Conservation (phyloP, 805 yeast genomes). For the Myxozyma geophila region DNA sequence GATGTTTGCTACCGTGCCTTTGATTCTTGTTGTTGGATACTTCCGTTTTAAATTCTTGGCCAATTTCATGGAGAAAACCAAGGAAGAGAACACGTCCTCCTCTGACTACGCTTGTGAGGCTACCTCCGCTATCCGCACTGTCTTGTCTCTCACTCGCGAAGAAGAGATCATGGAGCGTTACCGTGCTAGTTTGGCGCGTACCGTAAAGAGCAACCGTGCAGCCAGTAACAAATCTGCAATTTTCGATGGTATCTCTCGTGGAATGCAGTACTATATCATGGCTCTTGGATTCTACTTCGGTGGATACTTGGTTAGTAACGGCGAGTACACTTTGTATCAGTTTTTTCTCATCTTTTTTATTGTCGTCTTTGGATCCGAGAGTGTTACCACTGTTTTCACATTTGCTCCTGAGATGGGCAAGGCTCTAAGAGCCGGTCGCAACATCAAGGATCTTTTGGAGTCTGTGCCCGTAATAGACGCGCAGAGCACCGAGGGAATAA, state of each 20-base stretch:
- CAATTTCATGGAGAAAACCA: conserved; percentile 45
- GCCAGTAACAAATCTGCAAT: conserved; percentile 40
- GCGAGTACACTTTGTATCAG: conserved; percentile 42
- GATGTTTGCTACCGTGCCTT: conserved; percentile 45
- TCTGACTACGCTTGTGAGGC: conserved; percentile 50
- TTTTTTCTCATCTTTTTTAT: conserved; percentile 50
- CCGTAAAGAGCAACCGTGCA: conserved; percentile 45
- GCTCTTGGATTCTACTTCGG: conserved; percentile 54
- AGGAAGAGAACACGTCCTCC: conserved; percentile 46
- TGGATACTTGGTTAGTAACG: conserved; percentile 44
- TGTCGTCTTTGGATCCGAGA: conserved; percentile 50
- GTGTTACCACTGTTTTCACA: conserved; percentile 49
- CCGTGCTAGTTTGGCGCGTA: conserved; percentile 27
- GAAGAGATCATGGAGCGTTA: conserved; percentile 47
- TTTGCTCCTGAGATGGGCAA: conserved; percentile 53
- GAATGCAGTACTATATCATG: conserved; percentile 49
- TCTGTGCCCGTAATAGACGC: conserved; percentile 46
- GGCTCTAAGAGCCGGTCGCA: conserved; percentile 48
- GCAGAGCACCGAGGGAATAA: conserved; percentile 42
- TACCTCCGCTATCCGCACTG: conserved; percentile 50
- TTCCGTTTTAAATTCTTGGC: conserved; percentile 46
- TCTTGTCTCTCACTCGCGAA: conserved; percentile 50
- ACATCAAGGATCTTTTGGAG: conserved; percentile 44
- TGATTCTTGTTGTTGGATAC: conserved; percentile 50
- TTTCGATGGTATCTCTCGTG: conserved; percentile 48